Base-by-base conservation (phyloP, 192 early-diverging fungal genomes). In the Coemansia sp. region DNA sequence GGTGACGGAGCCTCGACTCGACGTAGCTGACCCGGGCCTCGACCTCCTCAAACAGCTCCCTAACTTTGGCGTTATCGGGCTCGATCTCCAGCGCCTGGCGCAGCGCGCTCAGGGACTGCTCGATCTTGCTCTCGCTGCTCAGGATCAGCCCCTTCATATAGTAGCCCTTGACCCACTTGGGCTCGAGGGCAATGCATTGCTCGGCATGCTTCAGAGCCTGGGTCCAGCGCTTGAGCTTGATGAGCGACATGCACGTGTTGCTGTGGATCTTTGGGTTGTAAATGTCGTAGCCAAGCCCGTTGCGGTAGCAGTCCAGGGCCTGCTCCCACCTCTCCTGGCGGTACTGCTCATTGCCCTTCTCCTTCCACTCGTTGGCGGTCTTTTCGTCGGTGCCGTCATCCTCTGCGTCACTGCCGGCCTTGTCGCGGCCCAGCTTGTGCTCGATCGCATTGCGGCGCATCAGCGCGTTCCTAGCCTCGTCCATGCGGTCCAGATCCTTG, bases 131-230 rank as follows among this genome's bases (percentile, higher is more conserved):
- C 44, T 75, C 65, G 21, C 36, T 56, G 38, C 65, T 68, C 29
- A 75, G 54, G 10, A 75, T 56, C 23, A 55, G 25, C 0, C 65
- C 72, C 66, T 75, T 75, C 55, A 75, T 62, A 31, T 75, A 75
- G 27, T 75, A 69, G 0, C 72, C 72, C 46, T 75, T 75, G 45
- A 60, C 72, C 72, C 72, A 75, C 5, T 41, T 35, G 14, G 72
- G 72, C 22, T 75, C 72, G 17, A 75, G 49, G 13, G 54, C 60
- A 33, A 75, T 75, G 27, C 72, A 75, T 45, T 75, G 72, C n/a
- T 75, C 72, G 22, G 72, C 72, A 38, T 75, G 66, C 40, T 68
- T 75, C 39, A 75, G 38, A 3, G 72, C 72, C 35, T 75, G 72
- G 5, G 64, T 9, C 55, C 56, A 75, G 31, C 61, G 51, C 40